These are phyloP conservation scores for Musa itinerans DNA, from an alignment of 176 grass and related monocot genomes.

Conservation along the genomic window DNA sequence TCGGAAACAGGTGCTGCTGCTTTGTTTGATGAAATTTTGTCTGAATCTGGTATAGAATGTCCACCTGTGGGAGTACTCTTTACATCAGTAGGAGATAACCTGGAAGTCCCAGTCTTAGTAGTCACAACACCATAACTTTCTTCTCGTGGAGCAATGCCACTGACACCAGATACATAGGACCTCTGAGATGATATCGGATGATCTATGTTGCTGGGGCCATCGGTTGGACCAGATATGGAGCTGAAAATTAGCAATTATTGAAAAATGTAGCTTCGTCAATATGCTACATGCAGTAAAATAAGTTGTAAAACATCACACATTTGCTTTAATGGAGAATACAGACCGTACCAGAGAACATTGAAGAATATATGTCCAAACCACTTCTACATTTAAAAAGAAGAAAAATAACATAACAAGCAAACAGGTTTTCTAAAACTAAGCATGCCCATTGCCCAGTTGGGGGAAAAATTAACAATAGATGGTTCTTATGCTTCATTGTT, in stretches of 20 bases:
- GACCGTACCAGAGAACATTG: background rate
- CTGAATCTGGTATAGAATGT: constrained; percentile 18
- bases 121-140: constrained; percentile 15
- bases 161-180: constrained; percentile 2
- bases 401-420: too few species aligned
- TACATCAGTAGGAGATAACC: constrained; percentile 6
- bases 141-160: constrained; percentile 17
- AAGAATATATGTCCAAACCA: too few species aligned
- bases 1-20: constrained; percentile 11
- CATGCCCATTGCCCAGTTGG: too few species aligned
- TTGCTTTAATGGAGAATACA: background rate
- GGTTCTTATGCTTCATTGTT: too few species aligned
- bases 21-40: constrained; percentile 18
- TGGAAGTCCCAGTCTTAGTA: constrained; percentile 20
- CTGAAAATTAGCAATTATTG: constrained; percentile 3
- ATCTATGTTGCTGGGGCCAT: background rate
- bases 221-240: background rate
- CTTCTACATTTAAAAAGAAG: too few species aligned
- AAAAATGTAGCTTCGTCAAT: background rate
- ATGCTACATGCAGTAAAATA: background rate
- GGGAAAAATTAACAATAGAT: too few species aligned
- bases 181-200: constrained; percentile 5
- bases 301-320: background rate
- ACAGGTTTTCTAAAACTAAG: too few species aligned
- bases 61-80: constrained; percentile 17